Conservation (phyloP, 805 yeast genomes). For the Ogataea henricii region DNA sequence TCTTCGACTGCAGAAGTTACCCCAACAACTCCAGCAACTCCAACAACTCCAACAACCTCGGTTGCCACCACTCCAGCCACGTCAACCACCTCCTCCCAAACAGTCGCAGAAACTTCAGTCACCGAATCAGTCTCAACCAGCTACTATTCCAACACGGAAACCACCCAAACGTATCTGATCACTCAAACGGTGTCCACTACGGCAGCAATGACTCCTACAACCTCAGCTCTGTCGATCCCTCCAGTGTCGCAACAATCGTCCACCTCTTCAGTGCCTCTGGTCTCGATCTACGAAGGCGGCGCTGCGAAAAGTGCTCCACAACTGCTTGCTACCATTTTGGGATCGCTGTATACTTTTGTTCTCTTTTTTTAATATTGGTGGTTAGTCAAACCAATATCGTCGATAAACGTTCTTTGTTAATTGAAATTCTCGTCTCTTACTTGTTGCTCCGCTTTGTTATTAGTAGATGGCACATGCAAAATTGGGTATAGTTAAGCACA, state of each 20-base stretch:
- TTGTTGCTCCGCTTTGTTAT: neutral
- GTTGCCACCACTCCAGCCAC: neutral
- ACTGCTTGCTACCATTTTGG: neutral
- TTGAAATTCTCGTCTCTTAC: neutral
- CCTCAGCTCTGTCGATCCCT: neutral
- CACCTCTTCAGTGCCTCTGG: neutral
- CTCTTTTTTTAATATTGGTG: neutral
- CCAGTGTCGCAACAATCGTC: neutral
- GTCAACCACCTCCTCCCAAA: neutral
- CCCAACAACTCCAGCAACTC: neutral
- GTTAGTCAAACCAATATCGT: neutral
- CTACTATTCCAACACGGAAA: neutral
- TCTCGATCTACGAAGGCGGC: slow-evolving; percentile 1
- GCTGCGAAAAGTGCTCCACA: slow-evolving; percentile 1
- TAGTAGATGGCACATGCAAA: slow-evolving; percentile 1
- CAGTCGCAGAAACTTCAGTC: slow-evolving; percentile 3
- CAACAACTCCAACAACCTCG: neutral
- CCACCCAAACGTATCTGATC: neutral
- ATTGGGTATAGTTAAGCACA: slow-evolving; percentile 6
- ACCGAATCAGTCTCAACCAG: neutral
- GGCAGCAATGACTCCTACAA: neutral
- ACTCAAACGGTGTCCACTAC: slow-evolving; percentile 1
- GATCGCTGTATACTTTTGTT: neutral
- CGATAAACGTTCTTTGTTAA: slow-evolving; percentile 4
- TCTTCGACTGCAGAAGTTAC: neutral